Evolutionary conservation across 2,329 filamentous ascomycete genomes (phyloP), one percentile per base, ranked within the genome.

Genomic region (Fusarium sp.): DNA sequence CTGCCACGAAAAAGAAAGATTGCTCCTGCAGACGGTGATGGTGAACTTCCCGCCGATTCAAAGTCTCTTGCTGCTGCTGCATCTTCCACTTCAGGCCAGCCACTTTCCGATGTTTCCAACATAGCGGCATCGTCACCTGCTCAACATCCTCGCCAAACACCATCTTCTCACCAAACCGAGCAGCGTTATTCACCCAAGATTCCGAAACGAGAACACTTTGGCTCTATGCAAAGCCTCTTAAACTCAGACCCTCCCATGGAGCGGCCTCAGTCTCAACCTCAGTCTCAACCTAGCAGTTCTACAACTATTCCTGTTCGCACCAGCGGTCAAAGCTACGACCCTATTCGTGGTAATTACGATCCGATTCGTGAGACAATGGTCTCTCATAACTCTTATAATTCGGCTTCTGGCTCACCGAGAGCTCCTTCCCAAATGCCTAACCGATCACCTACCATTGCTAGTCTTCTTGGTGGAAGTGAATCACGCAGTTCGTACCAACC

Each of bases 321-420:
- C 15, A 92, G 92, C 74, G 91, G 94, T 43, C 92, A 94, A 75
- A 93, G 92, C 74, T 98, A 96, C 80, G 94, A 98, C 78, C 94
- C 94, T 1, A 94, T 97, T 68, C 89, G 94, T 46, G 93, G 91
- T n/a, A 89, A 87, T 68, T 91, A 89, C 70, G 88, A 91, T 70
- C 88, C 88, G 2, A 84, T 90, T 49, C 83, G 88, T 42, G 88
- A 88, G 74, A 92, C 88, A 4, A 88, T 91, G 76, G 74, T 87
- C 45, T 73, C 84, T 69, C 81, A 85, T 77, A 80, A 87, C 79
- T 76, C 84, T 67, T 81, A 83, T 50, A 76, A 68, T 17, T 76
- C 84, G 5, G 76, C 85, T 57, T 83, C 78, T 24, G 78, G 82
- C 33, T 89, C 87, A 9, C 87, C 87, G n/a, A 83, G 85, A 46